phyloP scores from a whole-genome alignment of 371 early-diverging fungal species.

The Circinella umbellata region DNA sequence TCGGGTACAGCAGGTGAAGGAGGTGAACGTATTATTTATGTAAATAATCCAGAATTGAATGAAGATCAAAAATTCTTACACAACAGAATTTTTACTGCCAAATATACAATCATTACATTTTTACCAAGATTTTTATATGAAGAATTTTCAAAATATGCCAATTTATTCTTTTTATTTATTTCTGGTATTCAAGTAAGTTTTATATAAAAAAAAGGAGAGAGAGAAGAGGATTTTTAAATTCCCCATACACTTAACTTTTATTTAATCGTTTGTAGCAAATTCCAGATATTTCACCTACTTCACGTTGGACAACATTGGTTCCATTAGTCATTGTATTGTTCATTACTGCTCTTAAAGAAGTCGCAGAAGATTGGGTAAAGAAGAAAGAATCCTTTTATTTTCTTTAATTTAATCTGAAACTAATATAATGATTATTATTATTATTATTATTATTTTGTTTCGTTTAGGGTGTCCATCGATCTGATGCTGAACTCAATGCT shows the following conservation, averaged over 20 bases:
- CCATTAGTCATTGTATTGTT: conserved; percentile 91
- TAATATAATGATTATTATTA: too few species aligned
- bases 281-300: conserved; percentile 83
- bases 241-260: too few species aligned
- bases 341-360: conserved; percentile 96
- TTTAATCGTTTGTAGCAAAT: too few species aligned
- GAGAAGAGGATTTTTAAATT: too few species aligned
- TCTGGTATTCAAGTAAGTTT: conserved; percentile 79
- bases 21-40: conserved; percentile 78
- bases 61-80: conserved; percentile 77
- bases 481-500: conserved; percentile 81
- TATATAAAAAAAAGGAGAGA: too few species aligned
- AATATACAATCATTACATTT: conserved; percentile 90
- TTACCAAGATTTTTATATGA: conserved; percentile 91
- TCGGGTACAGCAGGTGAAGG: conserved; percentile 46
- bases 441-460: too few species aligned
- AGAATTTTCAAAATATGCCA: conserved; percentile 95
- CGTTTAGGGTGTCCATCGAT: conserved; percentile 81
- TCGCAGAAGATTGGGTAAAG: conserved; percentile 89
- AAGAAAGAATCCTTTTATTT: background rate
- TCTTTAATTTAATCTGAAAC: too few species aligned
- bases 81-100: conserved; percentile 88
- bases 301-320: conserved; percentile 87
- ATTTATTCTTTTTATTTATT: conserved; percentile 94
- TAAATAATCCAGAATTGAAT: conserved; percentile 83